Evolutionary conservation across 345 rosid species (phyloP), one percentile per base, ranked within the genome.

Genomic region (Raphanus raphanistrum): DNA sequence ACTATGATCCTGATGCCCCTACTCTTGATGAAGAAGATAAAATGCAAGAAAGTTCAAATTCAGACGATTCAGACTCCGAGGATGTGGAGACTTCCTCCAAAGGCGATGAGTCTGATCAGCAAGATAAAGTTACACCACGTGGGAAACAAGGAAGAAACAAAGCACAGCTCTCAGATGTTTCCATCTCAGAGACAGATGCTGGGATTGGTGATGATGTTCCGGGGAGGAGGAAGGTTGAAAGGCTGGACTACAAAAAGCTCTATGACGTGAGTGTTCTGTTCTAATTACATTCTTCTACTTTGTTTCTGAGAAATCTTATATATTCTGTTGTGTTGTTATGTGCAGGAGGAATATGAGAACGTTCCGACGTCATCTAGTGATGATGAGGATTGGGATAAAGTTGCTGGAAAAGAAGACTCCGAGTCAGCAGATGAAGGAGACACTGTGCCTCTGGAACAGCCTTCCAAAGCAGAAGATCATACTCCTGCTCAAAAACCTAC

Each of bases 171-270:
- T 81, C 72, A 41, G 75, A 76, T 61, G 31, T 78, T 57, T 71
- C 88, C 38, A 65, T 72, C 45, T 26, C 69, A 63, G 90, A 85
- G 77, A 73, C 82, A 41, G 86, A 83, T 72, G 55, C 61, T 57
- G 77, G 66, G 58, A 68, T 76, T 72, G 89, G 87, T 72, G 26
- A 66, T 25, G 26, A 78, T 83, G 79, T 85, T 85, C 76, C 83
- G 35, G 82, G 63, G 58, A 90, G 83, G 81, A 89, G 97, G 81
- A 84, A 72, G 57, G 81, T 84, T 50, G 88, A 84, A 66, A 87
- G 91, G 81, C 84, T 95, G 86, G 94, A 95, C 89, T 95, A 95
- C 93, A 95, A 88, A 85, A 91, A 76, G 82, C 82, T 95, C 25
- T 85, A 88, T 78, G 92, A 90, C 82, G 99, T 95, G 84, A 89